Evolutionary conservation across 768 basidiomycete genomes (phyloP), one percentile per base, ranked within the genome.

Genomic region (Termitomyces sp.): DNA sequence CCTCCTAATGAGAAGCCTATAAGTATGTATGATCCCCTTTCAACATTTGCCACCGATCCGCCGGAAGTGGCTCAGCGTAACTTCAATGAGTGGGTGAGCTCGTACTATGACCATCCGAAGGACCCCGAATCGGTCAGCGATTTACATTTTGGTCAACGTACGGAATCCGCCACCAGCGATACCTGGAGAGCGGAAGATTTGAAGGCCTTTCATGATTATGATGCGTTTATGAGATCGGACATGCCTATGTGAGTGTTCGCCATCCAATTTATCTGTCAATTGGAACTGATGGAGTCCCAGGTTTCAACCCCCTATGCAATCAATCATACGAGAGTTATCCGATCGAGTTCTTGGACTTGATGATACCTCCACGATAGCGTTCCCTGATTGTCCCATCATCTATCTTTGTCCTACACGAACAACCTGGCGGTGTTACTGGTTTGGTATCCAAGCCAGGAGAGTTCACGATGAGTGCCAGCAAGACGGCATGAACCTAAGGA

Each of bases 51-150:
- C 13, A 50, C 36, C 15, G 47, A 48, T 13, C 27, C 68, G 0
- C 52, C 57, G 0, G 65, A 72, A 53, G 66, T 65, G 12, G 20
- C 60, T 15, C 67, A 63, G 22, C 47, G 47, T 2, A 58, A 57
- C 16, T 75, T 75, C 62, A 37, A 59, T 39, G 45, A 24, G 9
- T 73, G 70, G 68, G 69, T 75, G 34, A 65, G 66, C 44, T 67
- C 67, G 3, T 75, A 74, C 55, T 71, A 68, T 42, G 63, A 70
- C 36, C 61, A 62, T 18, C 69, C 68, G 5, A 41, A 58, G n/a
- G 53, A 63, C 15, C 62, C 65, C 44, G 58, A 62, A 16, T 59
- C 63, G 16, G 45, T 67, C 24, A 61, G 59, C 8, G 63, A 63
- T 1, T 55, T 75, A 9, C 65, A 73, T 39, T 56, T 42, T n/a